Conservation (phyloP, 139 green algal genomes). For the Zygnema circumcarinatum region DNA sequence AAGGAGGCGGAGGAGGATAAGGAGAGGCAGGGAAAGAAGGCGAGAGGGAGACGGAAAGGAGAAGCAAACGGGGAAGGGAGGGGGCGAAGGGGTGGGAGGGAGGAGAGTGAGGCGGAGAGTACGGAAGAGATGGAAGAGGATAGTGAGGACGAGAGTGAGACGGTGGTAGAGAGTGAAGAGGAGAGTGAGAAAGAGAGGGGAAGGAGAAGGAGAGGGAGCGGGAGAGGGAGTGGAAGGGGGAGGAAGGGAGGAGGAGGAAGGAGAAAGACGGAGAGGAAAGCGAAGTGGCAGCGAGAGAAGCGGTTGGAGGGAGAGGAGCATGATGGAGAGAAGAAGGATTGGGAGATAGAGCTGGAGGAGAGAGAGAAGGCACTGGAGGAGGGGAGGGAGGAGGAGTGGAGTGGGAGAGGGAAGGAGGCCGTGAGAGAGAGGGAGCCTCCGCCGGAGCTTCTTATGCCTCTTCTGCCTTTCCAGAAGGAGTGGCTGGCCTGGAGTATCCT, state of each 20-base stretch:
- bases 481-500: constrained; percentile 45
- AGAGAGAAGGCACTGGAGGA: constrained; percentile 8
- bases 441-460: constrained; percentile 75
- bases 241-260: constrained; percentile 17
- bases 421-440: constrained; percentile 46
- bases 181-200: no score
- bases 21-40: no score
- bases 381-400: not conserved
- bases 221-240: not conserved
- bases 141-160: no score
- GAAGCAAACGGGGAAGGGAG: no score
- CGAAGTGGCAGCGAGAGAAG: not conserved
- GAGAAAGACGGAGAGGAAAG: not conserved
- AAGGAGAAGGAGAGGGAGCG: constrained; percentile 31
- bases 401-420: not conserved
- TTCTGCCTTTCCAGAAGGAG: constrained; percentile 92
- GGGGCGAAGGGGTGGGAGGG: no score
- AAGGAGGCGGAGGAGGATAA: no score
- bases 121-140: no score
- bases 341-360: constrained; percentile 47
- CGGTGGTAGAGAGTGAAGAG: no score
- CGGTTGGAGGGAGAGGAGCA: constrained; percentile 9
- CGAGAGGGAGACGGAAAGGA: no score
- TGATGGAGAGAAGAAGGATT: constrained; percentile 17
- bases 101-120: no score